Evolutionary conservation across 176 grass and related monocot genomes (phyloP).

Genomic region (Raddia distichophylla): DNA sequence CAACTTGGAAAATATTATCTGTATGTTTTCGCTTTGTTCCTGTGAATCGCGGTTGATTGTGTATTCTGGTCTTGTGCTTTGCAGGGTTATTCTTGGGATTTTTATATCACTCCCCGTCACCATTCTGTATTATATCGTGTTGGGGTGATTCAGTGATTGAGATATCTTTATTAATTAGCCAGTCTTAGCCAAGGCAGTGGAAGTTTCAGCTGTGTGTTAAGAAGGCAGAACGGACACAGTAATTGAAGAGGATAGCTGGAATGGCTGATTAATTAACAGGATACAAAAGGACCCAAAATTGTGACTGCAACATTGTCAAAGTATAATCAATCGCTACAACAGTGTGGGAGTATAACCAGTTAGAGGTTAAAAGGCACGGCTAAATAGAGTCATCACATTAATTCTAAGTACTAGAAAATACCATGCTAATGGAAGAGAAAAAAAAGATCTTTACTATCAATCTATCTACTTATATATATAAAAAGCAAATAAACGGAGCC

Average conservation of each 20-base stretch:
- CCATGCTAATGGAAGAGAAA: too few relatives aligned
- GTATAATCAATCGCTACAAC: background rate
- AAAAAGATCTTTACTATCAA: too few relatives aligned
- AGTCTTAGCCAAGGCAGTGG: background rate
- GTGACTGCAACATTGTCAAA: background rate
- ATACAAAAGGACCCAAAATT: background rate
- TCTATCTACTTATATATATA: too few relatives aligned
- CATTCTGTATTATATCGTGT: conserved; percentile 71
- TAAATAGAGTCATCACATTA: too few relatives aligned
- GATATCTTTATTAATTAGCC: too few relatives aligned
- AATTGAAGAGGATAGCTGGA: background rate
- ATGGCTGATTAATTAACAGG: too few relatives aligned
- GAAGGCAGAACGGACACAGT: background rate
- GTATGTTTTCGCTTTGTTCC: background rate
- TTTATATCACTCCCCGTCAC: conserved; percentile 80
- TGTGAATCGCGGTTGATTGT: background rate
- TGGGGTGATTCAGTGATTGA: conserved; percentile 41
- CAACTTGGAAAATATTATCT: background rate
- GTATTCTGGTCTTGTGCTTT: background rate
- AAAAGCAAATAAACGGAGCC: too few relatives aligned
- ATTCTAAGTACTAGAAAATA: too few relatives aligned
- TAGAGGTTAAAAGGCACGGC: too few relatives aligned
- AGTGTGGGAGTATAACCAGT: background rate
- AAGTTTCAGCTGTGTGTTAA: background rate
- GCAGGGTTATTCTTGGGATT: conserved; percentile 82